A percentile compares a stretch with the other conserved stretches of the same genome.
These are phyloP conservation scores for Silene noctiflora DNA, from an alignment of 179 eudicot genomes.

Conservation along the genomic window DNA sequence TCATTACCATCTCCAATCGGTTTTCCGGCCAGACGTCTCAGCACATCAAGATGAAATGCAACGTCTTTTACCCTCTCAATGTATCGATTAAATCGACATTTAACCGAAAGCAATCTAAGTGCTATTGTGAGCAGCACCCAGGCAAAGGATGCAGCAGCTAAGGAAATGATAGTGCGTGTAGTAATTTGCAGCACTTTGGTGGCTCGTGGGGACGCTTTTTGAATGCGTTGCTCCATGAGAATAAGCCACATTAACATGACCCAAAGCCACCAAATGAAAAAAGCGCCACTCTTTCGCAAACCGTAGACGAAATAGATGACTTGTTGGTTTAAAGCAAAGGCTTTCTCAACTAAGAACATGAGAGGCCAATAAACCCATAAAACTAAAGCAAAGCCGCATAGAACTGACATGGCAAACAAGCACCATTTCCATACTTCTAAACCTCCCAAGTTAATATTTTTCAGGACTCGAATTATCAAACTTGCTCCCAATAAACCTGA, in stretches of 20 bases:
- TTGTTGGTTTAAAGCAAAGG: background rate
- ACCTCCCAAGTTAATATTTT: background rate
- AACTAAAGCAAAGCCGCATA: background rate
- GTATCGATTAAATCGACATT: slow-evolving; percentile 11
- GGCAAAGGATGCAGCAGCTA: background rate
- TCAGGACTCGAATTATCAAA: background rate
- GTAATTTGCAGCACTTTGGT: background rate
- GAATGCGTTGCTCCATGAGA: background rate
- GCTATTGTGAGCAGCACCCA: background rate
- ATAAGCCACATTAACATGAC: slow-evolving; percentile 10
- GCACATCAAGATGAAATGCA: background rate
- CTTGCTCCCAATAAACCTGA: background rate
- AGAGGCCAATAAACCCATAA: slow-evolving; percentile 10
- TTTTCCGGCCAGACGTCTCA: background rate
- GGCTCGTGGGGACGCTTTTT: background rate
- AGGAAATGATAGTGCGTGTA: background rate
- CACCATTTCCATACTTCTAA: slow-evolving; percentile 15
- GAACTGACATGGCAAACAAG: background rate
- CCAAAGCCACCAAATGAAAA: slow-evolving; percentile 14
- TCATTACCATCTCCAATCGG: background rate
- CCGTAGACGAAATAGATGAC: slow-evolving; percentile 14
- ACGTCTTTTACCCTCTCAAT: background rate
- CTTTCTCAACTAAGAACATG: slow-evolving; percentile 1
- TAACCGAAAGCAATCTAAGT: slow-evolving; percentile 6
- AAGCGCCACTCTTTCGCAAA: slow-evolving; percentile 1